Evolutionary conservation across 371 early-diverging fungal genomes (phyloP).

Genomic region (Homolaphlyctis polyrhiza): DNA sequence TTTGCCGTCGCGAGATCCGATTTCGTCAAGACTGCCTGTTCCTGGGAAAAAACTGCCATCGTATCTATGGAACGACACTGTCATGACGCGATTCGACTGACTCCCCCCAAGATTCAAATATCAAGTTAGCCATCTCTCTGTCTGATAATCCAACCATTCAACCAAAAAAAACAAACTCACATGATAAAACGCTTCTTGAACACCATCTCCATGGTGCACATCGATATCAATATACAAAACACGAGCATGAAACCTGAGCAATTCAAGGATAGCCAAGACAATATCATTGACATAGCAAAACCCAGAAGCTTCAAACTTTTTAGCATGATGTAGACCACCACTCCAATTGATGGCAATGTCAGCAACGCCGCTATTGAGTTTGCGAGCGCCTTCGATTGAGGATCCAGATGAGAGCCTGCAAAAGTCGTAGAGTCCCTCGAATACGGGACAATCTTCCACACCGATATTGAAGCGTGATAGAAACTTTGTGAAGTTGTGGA

Average conservation of each 20-base stretch:
- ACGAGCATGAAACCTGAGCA: conserved; percentile 53
- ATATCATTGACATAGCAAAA: conserved; percentile 95
- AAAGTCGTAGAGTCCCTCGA: conserved; percentile 95
- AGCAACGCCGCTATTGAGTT: conserved; percentile 48
- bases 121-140: too few species aligned
- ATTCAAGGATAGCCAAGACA: conserved; percentile 77
- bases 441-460: conserved; percentile 94
- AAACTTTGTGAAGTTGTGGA: conserved; percentile 62
- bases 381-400: conserved; percentile 64
- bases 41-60: conserved; percentile 80
- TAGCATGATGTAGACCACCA: conserved; percentile 86
- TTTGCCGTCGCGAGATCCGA: conserved; percentile 57
- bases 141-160: too few species aligned
- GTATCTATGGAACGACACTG: conserved; percentile 81
- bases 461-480: conserved; percentile 77
- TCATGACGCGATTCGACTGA: conserved; percentile 70
- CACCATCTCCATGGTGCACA: conserved; percentile 94
- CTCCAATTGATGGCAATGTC: conserved; percentile 84
- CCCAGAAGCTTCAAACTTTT: conserved; percentile 72
- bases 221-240: conserved; percentile 91
- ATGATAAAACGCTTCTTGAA: conserved; percentile 76
- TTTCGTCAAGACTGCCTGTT: conserved; percentile 55
- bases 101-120: too few species aligned
- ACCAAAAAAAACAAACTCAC: too few species aligned
- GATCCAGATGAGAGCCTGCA: conserved; percentile 80